Conservation (phyloP, 345 rosid species). For the Melastoma malabathricum region DNA sequence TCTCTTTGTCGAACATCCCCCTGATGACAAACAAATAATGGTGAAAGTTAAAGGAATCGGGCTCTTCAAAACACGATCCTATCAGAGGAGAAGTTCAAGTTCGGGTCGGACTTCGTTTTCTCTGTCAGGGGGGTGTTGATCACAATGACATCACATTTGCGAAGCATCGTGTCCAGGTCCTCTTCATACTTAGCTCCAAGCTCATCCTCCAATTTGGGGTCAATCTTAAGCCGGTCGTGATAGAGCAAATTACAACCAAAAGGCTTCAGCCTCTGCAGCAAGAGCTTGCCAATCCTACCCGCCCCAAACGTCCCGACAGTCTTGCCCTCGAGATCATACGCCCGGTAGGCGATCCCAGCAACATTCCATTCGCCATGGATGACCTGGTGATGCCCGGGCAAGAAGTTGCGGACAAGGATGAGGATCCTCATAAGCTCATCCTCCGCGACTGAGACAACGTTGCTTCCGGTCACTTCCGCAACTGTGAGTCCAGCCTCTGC, state of each 20-base stretch:
- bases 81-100: neutral
- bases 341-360: slow-evolving; percentile 66
- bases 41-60: too few species aligned
- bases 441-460: slow-evolving; percentile 83
- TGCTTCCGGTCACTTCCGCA: slow-evolving; percentile 94
- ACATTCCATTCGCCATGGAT: slow-evolving; percentile 88
- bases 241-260: slow-evolving; percentile 81
- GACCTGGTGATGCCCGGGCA: slow-evolving; percentile 84
- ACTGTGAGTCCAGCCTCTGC: slow-evolving; percentile 84
- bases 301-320: slow-evolving; percentile 87
- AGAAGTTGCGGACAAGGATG: slow-evolving; percentile 71
- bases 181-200: slow-evolving; percentile 68
- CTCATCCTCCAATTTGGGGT: slow-evolving; percentile 53
- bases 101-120: slow-evolving; percentile 43
- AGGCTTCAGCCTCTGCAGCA: slow-evolving; percentile 82
- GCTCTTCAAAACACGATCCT: too few species aligned
- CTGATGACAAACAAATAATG: slow-evolving; percentile 15
- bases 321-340: slow-evolving; percentile 96
- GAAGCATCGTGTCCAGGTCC: slow-evolving; percentile 70
- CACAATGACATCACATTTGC: slow-evolving; percentile 74
- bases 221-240: slow-evolving; percentile 72
- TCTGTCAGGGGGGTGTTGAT: slow-evolving; percentile 84
- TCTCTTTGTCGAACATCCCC: slow-evolving; percentile 67
- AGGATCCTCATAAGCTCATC: slow-evolving; percentile 94
- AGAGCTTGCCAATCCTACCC: slow-evolving; percentile 78